These are phyloP conservation scores for Candida boidinii DNA, from an alignment of 805 yeast species.

Conservation along the genomic window DNA sequence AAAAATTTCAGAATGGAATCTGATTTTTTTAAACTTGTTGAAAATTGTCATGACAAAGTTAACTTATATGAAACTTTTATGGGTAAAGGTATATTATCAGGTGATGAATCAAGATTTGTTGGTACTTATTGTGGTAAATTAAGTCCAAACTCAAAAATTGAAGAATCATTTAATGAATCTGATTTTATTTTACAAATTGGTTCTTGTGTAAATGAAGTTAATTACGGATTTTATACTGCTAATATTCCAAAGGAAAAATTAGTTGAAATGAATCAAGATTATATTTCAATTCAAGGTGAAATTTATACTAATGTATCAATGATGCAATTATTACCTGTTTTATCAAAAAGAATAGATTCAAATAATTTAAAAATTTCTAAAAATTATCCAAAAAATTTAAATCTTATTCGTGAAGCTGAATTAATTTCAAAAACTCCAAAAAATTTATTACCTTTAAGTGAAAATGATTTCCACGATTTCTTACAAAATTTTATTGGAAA, in stretches of 20 bases:
- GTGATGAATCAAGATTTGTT: constrained; percentile 29
- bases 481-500: constrained; percentile 26
- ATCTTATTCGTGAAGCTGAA: not conserved
- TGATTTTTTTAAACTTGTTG: constrained; percentile 29
- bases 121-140: constrained; percentile 61
- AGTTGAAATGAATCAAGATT: constrained; percentile 35
- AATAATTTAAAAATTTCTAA: constrained; percentile 4
- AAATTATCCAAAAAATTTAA: too few relatives aligned
- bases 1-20: constrained; percentile 47
- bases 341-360: constrained; percentile 31
- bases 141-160: constrained; percentile 41
- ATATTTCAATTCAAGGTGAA: constrained; percentile 27
- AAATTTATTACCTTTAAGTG: constrained; percentile 18
- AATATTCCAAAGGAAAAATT: constrained; percentile 16
- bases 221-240: constrained; percentile 54
- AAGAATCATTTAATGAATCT: constrained; percentile 39
- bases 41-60: constrained; percentile 21
- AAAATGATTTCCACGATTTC: constrained; percentile 27
- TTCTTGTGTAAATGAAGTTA: constrained; percentile 55
- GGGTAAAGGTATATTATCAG: constrained; percentile 32
- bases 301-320: constrained; percentile 22
- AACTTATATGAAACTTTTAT: constrained; percentile 32
- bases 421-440: too few relatives aligned
- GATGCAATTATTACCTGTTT: constrained; percentile 21
- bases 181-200: constrained; percentile 74